A percentile compares a stretch with the other conserved stretches of the same genome.
Conservation (phyloP, 2,329 filamentous ascomycete genomes). For the Intubia oerlemansii region DNA sequence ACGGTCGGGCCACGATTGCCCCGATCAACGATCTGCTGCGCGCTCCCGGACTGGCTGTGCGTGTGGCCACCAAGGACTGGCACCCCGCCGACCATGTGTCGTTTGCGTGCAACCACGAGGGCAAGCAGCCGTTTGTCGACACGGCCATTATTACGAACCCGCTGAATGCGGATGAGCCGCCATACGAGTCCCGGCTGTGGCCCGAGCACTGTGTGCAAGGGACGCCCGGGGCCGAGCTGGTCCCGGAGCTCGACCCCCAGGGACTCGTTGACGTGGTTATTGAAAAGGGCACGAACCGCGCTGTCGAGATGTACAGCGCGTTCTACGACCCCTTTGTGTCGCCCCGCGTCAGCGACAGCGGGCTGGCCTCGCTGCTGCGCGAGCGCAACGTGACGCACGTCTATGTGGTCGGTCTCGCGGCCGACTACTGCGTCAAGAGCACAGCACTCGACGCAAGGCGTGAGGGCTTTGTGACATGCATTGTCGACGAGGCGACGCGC, state of each 20-base stretch:
- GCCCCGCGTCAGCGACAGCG: constrained; percentile 37
- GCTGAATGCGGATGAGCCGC: constrained; percentile 33
- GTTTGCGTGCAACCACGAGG: constrained; percentile 60
- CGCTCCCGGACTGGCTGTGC: constrained; percentile 47
- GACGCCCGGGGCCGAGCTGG: constrained; percentile 49
- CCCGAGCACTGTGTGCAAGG: constrained; percentile 71
- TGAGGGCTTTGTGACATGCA: constrained; percentile 55
- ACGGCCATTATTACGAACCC: constrained; percentile 45
- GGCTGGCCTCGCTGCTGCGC: constrained; percentile 36
- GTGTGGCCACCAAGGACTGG: constrained; percentile 80
- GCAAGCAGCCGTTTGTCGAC: constrained; percentile 45
- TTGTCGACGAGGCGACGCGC: constrained; percentile 60
- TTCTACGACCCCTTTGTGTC: constrained; percentile 63
- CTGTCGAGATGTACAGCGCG: constrained; percentile 84
- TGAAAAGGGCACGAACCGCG: constrained; percentile 53
- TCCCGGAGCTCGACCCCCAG: constrained; percentile 44
- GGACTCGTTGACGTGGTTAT: constrained; percentile 40
- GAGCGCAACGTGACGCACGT: constrained; percentile 46
- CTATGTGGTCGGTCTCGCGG: constrained; percentile 68
- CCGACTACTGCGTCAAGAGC: constrained; percentile 70
- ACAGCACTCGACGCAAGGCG: constrained; percentile 60
- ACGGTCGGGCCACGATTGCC: constrained; percentile 48
- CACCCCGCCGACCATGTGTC: constrained; percentile 72
- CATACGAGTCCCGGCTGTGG: constrained; percentile 56
- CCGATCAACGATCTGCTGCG: constrained; percentile 54